Conservation (phyloP, 495 filamentous ascomycete species). For the Lichenothelia convexa region DNA sequence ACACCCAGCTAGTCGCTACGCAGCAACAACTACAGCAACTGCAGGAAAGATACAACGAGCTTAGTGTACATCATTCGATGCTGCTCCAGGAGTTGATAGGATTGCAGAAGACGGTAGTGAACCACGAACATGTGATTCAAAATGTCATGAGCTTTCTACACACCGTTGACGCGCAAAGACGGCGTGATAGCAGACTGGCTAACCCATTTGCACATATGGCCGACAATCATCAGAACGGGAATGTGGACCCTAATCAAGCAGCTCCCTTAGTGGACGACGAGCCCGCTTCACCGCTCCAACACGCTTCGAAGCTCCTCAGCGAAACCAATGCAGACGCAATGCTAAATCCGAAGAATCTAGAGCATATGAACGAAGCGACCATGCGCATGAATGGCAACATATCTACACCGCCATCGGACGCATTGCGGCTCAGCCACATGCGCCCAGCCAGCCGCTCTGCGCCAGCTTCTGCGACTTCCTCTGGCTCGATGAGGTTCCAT, state of each 20-base stretch:
- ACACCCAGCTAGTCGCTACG: slow-evolving; percentile 72
- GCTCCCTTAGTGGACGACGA: slow-evolving; percentile 31
- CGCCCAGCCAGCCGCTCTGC: slow-evolving; percentile 19
- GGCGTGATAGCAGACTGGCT: slow-evolving; percentile 39
- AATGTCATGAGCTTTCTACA: slow-evolving; percentile 56
- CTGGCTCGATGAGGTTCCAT: slow-evolving; percentile 31
- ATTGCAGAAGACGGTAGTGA: slow-evolving; percentile 76
- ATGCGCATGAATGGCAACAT: slow-evolving; percentile 32
- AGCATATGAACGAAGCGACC: slow-evolving; percentile 56
- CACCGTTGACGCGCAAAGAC: slow-evolving; percentile 43
- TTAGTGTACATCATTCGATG: slow-evolving; percentile 68
- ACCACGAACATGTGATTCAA: slow-evolving; percentile 60
- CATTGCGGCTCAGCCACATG: slow-evolving; percentile 13
- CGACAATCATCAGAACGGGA: slow-evolving; percentile 13
- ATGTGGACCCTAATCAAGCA: slow-evolving; percentile 5
- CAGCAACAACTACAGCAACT: slow-evolving; percentile 80
- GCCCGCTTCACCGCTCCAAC: slow-evolving; percentile 64
- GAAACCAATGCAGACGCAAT: slow-evolving; percentile 64
- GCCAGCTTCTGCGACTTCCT: slow-evolving; percentile 33
- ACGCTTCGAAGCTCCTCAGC: slow-evolving; percentile 75
- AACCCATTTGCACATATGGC: slow-evolving; percentile 26
- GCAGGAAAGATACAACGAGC: slow-evolving; percentile 66
- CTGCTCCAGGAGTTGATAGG: slow-evolving; percentile 75
- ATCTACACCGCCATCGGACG: slow-evolving; percentile 24
- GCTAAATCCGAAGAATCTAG: slow-evolving; percentile 54